A percentile compares a stretch with the other conserved stretches of the same genome.
Evolutionary conservation across 2,329 filamentous ascomycete genomes (phyloP).

Genomic region (Dothistroma pini): DNA sequence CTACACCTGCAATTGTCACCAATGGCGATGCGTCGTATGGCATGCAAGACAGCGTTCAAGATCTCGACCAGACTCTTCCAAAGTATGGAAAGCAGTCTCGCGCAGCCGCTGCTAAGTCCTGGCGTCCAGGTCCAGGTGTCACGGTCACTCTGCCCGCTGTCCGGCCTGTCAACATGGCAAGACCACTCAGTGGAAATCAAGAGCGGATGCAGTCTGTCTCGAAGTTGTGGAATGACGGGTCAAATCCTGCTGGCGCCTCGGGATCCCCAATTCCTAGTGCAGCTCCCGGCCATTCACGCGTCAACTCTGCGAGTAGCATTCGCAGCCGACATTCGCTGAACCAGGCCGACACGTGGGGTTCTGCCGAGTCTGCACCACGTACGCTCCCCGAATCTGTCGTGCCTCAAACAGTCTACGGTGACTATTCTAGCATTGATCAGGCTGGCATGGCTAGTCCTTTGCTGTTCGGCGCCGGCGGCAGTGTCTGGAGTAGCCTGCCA

Average conservation of each 20-base stretch:
- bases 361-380: conserved; percentile 23
- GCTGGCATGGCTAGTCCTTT: conserved; percentile 40
- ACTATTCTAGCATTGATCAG: conserved; percentile 23
- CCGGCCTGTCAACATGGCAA: conserved; percentile 6
- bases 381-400: conserved; percentile 13
- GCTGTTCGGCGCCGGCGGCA: conserved; percentile 39
- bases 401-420: conserved; percentile 13
- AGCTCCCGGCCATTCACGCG: conserved; percentile 38
- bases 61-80: conserved; percentile 32
- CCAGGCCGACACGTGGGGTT: conserved; percentile 25
- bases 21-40: conserved; percentile 39
- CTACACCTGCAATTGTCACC: conserved; percentile 27
- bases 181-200: conserved; percentile 8
- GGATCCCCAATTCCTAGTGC: conserved; percentile 21
- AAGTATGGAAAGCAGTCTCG: conserved; percentile 13
- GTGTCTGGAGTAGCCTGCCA: conserved; percentile 36
- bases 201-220: conserved; percentile 32
- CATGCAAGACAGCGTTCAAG: conserved; percentile 33
- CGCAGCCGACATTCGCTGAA: conserved; percentile 35
- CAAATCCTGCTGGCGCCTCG: conserved; percentile 29
- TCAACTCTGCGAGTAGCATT: conserved; percentile 42
- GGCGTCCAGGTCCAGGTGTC: conserved; percentile 6
- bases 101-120: conserved; percentile 7
- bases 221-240: conserved; percentile 28
- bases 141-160: conserved; percentile 12